These are phyloP conservation scores for Pachyrhizus erosus DNA, from an alignment of 306 rosid species.

Conservation along the genomic window DNA sequence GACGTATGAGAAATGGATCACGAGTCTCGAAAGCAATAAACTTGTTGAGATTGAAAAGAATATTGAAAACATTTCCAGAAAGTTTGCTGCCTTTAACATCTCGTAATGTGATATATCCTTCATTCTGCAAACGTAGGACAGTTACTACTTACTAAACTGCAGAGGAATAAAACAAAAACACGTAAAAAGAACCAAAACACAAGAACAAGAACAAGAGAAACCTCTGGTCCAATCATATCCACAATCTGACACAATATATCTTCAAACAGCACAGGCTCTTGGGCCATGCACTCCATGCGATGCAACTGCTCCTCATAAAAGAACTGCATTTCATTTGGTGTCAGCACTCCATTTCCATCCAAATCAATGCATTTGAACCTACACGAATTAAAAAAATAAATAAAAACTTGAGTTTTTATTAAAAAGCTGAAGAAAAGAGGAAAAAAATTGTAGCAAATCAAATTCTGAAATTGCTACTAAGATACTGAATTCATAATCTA, in stretches of 20 bases:
- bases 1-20: constrained; percentile 97
- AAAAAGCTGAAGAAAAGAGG: neutral
- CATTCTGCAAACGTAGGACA: constrained; percentile 65
- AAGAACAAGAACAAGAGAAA: constrained; percentile 49
- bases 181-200: neutral
- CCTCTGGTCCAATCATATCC: constrained; percentile 99
- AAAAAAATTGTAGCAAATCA: neutral
- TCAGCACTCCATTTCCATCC: constrained; percentile 96
- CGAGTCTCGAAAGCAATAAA: constrained; percentile 98
- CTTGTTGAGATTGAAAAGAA: constrained; percentile 98
- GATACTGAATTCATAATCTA: neutral
- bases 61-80: constrained; percentile 94
- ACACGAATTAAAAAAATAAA: neutral
- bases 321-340: constrained; percentile 91
- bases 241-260: constrained; percentile 96
- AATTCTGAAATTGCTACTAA: neutral
- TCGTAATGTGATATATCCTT: constrained; percentile 71
- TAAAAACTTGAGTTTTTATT: neutral
- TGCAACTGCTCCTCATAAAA: constrained; percentile 99
- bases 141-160: constrained; percentile 35
- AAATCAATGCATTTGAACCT: constrained; percentile 99
- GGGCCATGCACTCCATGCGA: constrained; percentile 99
- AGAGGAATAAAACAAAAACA: constrained; percentile 38
- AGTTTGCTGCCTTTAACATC: constrained; percentile 93
- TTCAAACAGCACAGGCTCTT: constrained; percentile 97